phyloP scores from a whole-genome alignment of 768 basidiomycete genomes.

The Rubroboletus pulcherrimus region DNA sequence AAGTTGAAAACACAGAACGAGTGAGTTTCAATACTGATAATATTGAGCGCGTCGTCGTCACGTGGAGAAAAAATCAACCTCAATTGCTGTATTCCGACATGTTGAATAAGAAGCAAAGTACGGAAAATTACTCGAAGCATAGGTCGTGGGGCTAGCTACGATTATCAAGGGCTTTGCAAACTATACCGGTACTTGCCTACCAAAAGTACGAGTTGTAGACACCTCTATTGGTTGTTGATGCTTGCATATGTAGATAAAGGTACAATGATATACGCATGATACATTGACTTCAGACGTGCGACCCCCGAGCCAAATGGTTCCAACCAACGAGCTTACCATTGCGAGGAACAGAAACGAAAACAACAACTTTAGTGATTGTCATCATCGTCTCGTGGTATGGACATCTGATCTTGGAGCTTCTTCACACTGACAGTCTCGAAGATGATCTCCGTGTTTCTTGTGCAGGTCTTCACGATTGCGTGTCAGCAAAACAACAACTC shows the following conservation, averaged over 20 bases:
- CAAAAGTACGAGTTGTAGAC: too few relatives aligned
- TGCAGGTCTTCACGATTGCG: neutral
- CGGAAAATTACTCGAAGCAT: neutral
- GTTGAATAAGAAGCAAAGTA: too few relatives aligned
- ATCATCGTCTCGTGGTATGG: neutral
- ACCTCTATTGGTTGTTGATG: neutral
- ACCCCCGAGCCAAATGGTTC: neutral
- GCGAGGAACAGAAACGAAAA: neutral
- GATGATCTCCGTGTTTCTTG: constrained; percentile 18
- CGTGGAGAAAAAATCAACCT: constrained; percentile 20
- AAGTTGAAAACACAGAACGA: neutral
- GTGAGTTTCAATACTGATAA: too few relatives aligned
- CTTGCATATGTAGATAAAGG: neutral
- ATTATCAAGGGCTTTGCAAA: neutral
- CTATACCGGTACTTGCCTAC: neutral
- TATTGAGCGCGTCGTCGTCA: constrained; percentile 14
- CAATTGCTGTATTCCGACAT: neutral
- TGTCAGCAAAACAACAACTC: neutral
- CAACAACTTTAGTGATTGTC: neutral
- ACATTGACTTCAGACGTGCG: constrained; percentile 4
- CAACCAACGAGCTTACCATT: neutral
- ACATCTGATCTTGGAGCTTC: constrained; percentile 9
- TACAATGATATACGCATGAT: constrained; percentile 5
- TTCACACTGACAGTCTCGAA: constrained; percentile 19
- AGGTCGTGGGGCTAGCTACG: neutral